Conservation (phyloP, 495 filamentous ascomycete genomes). For the Thermochaetoides thermophila region DNA sequence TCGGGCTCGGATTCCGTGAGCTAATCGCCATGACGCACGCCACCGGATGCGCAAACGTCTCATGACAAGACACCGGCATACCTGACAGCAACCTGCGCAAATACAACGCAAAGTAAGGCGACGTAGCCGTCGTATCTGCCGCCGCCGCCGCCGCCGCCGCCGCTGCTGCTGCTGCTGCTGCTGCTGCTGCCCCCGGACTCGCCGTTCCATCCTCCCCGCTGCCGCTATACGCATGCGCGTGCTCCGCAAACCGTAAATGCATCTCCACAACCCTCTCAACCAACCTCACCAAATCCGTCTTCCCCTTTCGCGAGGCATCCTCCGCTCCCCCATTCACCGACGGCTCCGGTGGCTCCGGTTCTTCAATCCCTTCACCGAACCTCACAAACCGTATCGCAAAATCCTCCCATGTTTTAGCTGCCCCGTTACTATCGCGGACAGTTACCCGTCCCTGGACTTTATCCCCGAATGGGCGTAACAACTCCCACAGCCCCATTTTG, state of each 20-base stretch:
- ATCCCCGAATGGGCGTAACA: slow-evolving; percentile 88
- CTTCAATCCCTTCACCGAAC: slow-evolving; percentile 44
- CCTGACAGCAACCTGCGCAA: slow-evolving; percentile 71
- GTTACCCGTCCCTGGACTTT: slow-evolving; percentile 73
- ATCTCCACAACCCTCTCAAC: slow-evolving; percentile 39
- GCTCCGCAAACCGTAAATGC: slow-evolving; percentile 38
- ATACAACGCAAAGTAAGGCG: slow-evolving; percentile 66
- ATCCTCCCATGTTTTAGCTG: slow-evolving; percentile 71
- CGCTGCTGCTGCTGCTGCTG: too few species aligned
- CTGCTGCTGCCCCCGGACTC: too few species aligned
- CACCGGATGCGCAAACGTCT: slow-evolving; percentile 88
- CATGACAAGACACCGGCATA: slow-evolving; percentile 60
- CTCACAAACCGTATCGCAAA: slow-evolving; percentile 75
- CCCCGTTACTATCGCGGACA: slow-evolving; percentile 76
- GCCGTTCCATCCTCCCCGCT: too few species aligned
- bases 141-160: slow-evolving; percentile 15
- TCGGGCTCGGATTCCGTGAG: slow-evolving; percentile 62
- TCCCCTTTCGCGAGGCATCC: background rate
- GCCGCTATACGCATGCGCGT: too few species aligned
- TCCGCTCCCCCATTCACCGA: slow-evolving; percentile 15
- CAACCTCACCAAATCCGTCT: slow-evolving; percentile 10
- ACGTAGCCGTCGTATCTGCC: slow-evolving; percentile 27
- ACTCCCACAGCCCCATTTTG: slow-evolving; percentile 54
- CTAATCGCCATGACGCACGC: slow-evolving; percentile 94
- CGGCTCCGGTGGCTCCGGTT: slow-evolving; percentile 25